Conservation (phyloP, 352 stramenopile species). For the Globisporangium mamillatum region DNA sequence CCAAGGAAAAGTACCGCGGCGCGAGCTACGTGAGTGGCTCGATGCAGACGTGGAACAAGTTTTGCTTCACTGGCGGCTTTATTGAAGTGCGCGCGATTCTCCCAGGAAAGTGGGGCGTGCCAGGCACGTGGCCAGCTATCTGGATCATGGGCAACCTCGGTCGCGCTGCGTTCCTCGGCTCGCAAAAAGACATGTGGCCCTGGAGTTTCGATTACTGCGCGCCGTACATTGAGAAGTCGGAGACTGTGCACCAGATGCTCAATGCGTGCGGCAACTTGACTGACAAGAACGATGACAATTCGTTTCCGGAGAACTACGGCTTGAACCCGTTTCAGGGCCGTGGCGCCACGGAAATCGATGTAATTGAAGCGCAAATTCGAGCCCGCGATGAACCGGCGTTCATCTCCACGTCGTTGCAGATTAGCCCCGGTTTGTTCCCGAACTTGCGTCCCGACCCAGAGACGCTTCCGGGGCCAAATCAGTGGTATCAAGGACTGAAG, state of each 20-base stretch:
- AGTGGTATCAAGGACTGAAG: conserved; percentile 91
- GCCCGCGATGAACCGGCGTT: conserved; percentile 85
- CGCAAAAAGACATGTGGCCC: conserved; percentile 94
- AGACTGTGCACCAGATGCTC: conserved; percentile 93
- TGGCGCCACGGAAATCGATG: conserved; percentile 96
- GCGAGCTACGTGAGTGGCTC: conserved; percentile 89
- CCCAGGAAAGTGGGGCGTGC: conserved; percentile 92
- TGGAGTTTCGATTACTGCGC: conserved; percentile 95
- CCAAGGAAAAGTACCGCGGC: conserved; percentile 73
- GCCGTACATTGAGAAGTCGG: conserved; percentile 75
- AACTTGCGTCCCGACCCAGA: conserved; percentile 62
- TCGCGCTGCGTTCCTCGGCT: conserved; percentile 91
- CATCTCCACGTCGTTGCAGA: conserved; percentile 94
- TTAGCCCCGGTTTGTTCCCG: conserved; percentile 70
- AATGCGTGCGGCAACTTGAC: conserved; percentile 93
- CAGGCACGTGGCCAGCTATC: conserved; percentile 96
- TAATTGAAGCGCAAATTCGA: conserved; percentile 90
- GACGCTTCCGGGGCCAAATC: conserved; percentile 49
- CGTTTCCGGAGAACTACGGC: conserved; percentile 87
- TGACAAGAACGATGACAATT: conserved; percentile 87
- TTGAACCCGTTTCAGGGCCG: conserved; percentile 90
- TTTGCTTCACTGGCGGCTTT: conserved; percentile 97
- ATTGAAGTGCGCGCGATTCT: conserved; percentile 94
- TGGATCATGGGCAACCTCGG: conserved; percentile 99
- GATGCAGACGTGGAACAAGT: conserved; percentile 98